phyloP scores from a whole-genome alignment of 108 stramenopile genomes.

The Nitzschia sp. region DNA sequence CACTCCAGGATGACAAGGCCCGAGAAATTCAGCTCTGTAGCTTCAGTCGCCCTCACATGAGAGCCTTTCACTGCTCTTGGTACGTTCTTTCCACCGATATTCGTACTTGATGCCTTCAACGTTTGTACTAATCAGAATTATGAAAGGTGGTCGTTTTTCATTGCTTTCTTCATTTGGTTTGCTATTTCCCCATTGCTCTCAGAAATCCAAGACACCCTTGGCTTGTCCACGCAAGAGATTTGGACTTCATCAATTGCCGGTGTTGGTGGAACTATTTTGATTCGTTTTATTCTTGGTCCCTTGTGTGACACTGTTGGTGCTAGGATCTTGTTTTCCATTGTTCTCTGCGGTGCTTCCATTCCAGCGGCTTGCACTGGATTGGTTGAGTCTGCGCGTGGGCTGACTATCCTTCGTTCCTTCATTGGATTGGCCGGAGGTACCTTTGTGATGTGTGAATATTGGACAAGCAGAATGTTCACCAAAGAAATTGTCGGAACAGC shows the following conservation, averaged over 20 bases:
- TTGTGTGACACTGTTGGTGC: conserved; percentile 78
- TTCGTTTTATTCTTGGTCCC: conserved; percentile 71
- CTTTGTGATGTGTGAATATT: conserved; percentile 81
- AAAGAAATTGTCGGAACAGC: conserved; percentile 80
- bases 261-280: conserved; percentile 67
- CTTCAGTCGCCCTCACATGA: conserved; percentile 71
- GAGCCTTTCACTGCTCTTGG: conserved; percentile 80
- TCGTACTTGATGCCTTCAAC: conserved; percentile 1
- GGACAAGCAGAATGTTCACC: conserved; percentile 77
- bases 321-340: conserved; percentile 50
- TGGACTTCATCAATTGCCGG: conserved; percentile 70
- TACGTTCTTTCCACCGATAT: conserved; percentile 33
- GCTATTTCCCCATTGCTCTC: conserved; percentile 64
- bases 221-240: conserved; percentile 55
- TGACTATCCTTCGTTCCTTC: conserved; percentile 56
- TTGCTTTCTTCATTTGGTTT: conserved; percentile 87
- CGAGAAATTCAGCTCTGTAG: conserved; percentile 56
- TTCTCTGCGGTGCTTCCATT: conserved; percentile 68
- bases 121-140: conserved; percentile 34
- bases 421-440: conserved; percentile 53
- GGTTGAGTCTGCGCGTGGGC: conserved; percentile 51
- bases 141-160: conserved; percentile 69
- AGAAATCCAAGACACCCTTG: conserved; percentile 56
- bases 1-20: conserved; percentile 69
- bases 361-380: conserved; percentile 63